These are phyloP conservation scores for Amyloporia xantha DNA, from an alignment of 768 basidiomycete genomes.

Conservation along the genomic window DNA sequence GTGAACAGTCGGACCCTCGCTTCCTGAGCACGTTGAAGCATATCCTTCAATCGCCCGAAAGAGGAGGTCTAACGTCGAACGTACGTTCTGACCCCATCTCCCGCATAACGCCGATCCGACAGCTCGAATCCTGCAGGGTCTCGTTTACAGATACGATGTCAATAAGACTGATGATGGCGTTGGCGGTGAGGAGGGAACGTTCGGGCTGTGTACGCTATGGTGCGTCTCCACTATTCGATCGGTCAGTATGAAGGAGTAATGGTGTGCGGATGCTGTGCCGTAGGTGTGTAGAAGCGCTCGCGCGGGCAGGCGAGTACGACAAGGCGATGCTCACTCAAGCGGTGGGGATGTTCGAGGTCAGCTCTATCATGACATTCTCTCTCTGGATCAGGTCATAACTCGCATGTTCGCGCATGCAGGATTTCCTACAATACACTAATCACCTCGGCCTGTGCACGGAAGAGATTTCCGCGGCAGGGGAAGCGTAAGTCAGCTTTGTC, in stretches of 20 bases:
- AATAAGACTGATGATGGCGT: constrained; percentile 85
- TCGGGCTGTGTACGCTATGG: constrained; percentile 86
- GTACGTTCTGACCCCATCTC: constrained; percentile 30
- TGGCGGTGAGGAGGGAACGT: constrained; percentile 93
- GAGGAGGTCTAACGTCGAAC: constrained; percentile 88
- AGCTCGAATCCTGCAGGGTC: constrained; percentile 40
- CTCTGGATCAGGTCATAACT: background rate
- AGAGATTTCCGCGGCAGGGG: constrained; percentile 80
- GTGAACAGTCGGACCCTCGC: constrained; percentile 68
- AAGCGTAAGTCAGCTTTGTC: constrained; percentile 47
- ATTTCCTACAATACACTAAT: constrained; percentile 77
- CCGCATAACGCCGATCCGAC: background rate
- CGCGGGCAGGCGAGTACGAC: constrained; percentile 80
- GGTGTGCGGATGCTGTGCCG: no score
- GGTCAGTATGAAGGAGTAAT: no score
- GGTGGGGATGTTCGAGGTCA: constrained; percentile 85
- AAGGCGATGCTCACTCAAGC: constrained; percentile 57
- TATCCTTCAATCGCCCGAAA: constrained; percentile 81
- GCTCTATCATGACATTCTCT: constrained; percentile 10
- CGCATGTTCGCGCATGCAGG: constrained; percentile 43
- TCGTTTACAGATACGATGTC: constrained; percentile 89
- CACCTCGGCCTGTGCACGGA: constrained; percentile 85
- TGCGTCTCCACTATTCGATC: constrained; percentile 20
- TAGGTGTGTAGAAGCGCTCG: constrained; percentile 86
- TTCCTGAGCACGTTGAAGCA: constrained; percentile 81